phyloP scores from a whole-genome alignment of 805 yeast genomes.

The Starmerella khaoyaiensis region DNA sequence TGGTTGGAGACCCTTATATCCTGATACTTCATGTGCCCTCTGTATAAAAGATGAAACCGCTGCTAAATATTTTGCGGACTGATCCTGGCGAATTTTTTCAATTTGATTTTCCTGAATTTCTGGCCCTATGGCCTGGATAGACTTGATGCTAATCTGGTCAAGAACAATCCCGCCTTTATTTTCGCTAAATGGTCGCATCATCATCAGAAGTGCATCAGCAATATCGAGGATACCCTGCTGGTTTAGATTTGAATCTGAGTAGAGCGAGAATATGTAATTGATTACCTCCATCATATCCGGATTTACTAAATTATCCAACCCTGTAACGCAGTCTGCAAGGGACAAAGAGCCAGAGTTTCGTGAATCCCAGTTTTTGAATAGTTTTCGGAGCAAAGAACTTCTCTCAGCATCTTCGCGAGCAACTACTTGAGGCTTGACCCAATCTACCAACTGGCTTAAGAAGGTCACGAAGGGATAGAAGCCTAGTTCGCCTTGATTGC shows the following conservation, averaged over 20 bases:
- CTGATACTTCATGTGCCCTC: constrained; percentile 55
- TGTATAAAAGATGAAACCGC: constrained; percentile 81
- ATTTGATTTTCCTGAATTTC: constrained; percentile 35
- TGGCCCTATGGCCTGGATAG: too few relatives aligned
- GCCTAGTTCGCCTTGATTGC: constrained; percentile 51
- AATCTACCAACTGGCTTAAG: constrained; percentile 67
- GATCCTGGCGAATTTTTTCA: constrained; percentile 36
- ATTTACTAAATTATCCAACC: constrained; percentile 56
- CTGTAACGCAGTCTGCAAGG: constrained; percentile 56
- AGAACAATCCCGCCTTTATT: constrained; percentile 29
- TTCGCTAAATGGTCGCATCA: constrained; percentile 80
- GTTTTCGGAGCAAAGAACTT: constrained; percentile 42
- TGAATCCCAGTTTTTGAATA: constrained; percentile 65
- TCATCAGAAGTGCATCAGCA: constrained; percentile 72
- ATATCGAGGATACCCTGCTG: constrained; percentile 69
- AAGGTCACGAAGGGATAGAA: constrained; percentile 58
- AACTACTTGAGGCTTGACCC: constrained; percentile 35
- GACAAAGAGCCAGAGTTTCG: constrained; percentile 40
- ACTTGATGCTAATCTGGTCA: constrained; percentile 37
- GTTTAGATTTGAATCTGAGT: constrained; percentile 36
- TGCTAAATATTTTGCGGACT: constrained; percentile 47
- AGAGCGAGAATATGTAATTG: constrained; percentile 65
- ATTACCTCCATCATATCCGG: constrained; percentile 67
- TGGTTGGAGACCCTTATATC: constrained; percentile 13
- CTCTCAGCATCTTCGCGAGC: constrained; percentile 19